Percentiles rank a stretch among this genome's conserved stretches.
Conservation (phyloP, 495 filamentous ascomycete species). For the Umbilicaria muhlenbergii region DNA sequence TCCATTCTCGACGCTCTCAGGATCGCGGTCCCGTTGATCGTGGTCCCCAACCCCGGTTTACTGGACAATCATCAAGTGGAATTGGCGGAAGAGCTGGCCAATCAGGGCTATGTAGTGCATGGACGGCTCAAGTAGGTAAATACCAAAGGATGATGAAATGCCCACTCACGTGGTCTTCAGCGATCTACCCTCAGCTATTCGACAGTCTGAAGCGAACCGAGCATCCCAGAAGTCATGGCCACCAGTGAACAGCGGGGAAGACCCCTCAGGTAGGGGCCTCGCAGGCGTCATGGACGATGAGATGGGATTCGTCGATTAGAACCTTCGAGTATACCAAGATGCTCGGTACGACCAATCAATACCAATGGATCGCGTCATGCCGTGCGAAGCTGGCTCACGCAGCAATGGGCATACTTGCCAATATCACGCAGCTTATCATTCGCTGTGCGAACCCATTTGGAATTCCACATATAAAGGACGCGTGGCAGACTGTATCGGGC, state of each 20-base stretch:
- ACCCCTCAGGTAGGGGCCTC: slow-evolving; percentile 23
- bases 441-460: too few relatives aligned
- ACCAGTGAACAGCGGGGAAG: slow-evolving; percentile 25
- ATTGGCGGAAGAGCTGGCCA: slow-evolving; percentile 55
- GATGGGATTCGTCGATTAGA: slow-evolving; percentile 39
- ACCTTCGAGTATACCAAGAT: slow-evolving; percentile 18
- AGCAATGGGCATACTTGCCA: too few relatives aligned
- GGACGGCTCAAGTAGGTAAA: slow-evolving; percentile 44
- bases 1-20: slow-evolving; percentile 74
- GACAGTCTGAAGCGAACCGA: slow-evolving; percentile 26
- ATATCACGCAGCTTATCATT: too few relatives aligned
- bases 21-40: slow-evolving; percentile 50
- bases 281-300: slow-evolving; percentile 39
- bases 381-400: too few relatives aligned
- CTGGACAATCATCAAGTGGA: slow-evolving; percentile 89
- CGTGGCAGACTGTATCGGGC: too few relatives aligned
- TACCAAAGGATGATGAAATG: not conserved
- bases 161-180: slow-evolving; percentile 13
- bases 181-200: slow-evolving; percentile 28
- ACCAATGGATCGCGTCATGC: too few relatives aligned
- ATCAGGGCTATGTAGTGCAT: slow-evolving; percentile 52
- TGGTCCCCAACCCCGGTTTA: slow-evolving; percentile 70
- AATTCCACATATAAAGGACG: too few relatives aligned
- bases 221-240: slow-evolving; percentile 29
- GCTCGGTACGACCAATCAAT: too few relatives aligned